phyloP scores from a whole-genome alignment of 1,139 yeast species.

The Hemisphaericaspora lyxosophila region DNA sequence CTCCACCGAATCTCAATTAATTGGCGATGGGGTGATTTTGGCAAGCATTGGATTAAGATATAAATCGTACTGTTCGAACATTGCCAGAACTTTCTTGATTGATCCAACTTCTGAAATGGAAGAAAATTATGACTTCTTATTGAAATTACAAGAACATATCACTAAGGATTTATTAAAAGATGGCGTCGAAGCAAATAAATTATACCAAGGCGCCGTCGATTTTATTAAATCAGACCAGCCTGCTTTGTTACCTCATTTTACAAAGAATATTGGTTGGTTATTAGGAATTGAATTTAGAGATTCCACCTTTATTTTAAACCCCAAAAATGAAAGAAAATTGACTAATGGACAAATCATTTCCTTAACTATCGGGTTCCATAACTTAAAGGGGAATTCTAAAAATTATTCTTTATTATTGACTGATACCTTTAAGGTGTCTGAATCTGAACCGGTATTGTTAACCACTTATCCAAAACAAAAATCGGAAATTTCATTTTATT shows the following conservation, averaged over 20 bases:
- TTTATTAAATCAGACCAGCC: slow-evolving; percentile 61
- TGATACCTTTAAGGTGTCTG: slow-evolving; percentile 79
- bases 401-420: slow-evolving; percentile 70
- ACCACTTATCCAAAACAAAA: slow-evolving; percentile 75
- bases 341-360: slow-evolving; percentile 76
- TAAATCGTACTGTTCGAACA: slow-evolving; percentile 84
- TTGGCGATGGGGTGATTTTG: slow-evolving; percentile 78
- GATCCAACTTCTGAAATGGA: slow-evolving; percentile 85
- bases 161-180: slow-evolving; percentile 55
- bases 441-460: slow-evolving; percentile 59
- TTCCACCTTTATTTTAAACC: slow-evolving; percentile 68
- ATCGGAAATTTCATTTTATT: slow-evolving; percentile 79
- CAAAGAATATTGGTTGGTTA: slow-evolving; percentile 86
- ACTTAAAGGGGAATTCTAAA: slow-evolving; percentile 50
- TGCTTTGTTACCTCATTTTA: slow-evolving; percentile 61
- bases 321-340: slow-evolving; percentile 68
- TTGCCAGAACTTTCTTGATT: slow-evolving; percentile 85
- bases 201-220: slow-evolving; percentile 63
- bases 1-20: slow-evolving; percentile 63
- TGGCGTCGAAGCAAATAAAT: slow-evolving; percentile 64
- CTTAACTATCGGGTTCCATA: slow-evolving; percentile 74
- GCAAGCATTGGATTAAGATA: slow-evolving; percentile 86
- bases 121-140: slow-evolving; percentile 71
- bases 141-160: slow-evolving; percentile 66
- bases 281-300: slow-evolving; percentile 92